These are phyloP conservation scores for Pythium diclinum DNA, from an alignment of 352 stramenopile genomes.

Conservation along the genomic window DNA sequence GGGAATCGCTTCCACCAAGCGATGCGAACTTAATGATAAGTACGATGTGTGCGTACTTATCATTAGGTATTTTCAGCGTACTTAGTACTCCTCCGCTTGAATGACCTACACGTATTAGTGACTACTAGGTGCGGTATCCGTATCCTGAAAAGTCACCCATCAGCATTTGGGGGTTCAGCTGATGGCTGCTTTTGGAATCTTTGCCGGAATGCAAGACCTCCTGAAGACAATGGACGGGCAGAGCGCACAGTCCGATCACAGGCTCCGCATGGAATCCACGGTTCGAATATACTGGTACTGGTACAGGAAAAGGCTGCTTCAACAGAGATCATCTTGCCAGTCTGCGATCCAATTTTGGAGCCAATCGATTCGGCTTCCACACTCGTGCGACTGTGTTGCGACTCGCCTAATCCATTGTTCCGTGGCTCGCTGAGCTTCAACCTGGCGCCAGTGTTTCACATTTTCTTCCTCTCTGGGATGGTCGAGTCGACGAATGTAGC, in stretches of 20 bases:
- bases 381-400: no score
- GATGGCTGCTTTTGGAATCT: no score
- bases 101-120: not conserved
- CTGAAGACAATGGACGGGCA: no score
- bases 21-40: conserved; percentile 9
- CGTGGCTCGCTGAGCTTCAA: not conserved
- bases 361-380: no score
- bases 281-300: no score
- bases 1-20: conserved; percentile 16
- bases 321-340: no score
- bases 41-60: not conserved
- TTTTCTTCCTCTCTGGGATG: not conserved
- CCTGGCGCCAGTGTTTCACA: not conserved
- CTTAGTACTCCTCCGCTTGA: not conserved
- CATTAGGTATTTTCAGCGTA: not conserved
- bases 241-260: no score
- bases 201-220: no score
- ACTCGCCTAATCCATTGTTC: not conserved
- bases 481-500: conserved; percentile 16
- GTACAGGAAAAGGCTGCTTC: no score
- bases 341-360: no score
- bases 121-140: not conserved
- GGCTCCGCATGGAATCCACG: no score
- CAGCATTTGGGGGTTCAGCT: not conserved
- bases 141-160: not conserved